phyloP scores from a whole-genome alignment of 1,284 basidiomycete genomes.

The Pholiota adiposa region DNA sequence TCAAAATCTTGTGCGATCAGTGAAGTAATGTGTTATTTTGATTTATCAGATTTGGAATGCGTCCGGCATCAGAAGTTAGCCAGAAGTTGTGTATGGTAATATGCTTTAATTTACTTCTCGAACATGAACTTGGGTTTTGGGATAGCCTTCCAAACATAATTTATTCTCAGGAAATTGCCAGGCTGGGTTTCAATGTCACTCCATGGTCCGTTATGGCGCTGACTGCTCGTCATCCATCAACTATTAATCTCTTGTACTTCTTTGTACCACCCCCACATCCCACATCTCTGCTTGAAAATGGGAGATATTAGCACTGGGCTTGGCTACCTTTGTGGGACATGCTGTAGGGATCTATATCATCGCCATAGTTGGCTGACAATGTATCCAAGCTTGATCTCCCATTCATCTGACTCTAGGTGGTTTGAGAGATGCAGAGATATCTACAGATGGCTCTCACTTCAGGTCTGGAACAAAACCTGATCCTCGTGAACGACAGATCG shows the following conservation, averaged over 20 bases:
- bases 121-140: background rate
- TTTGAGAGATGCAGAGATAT: conserved; percentile 8
- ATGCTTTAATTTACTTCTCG: background rate
- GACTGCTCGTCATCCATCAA: background rate
- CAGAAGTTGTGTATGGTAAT: no score
- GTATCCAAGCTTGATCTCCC: background rate
- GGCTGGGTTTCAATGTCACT: background rate
- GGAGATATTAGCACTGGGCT: conserved; percentile 15
- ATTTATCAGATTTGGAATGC: no score
- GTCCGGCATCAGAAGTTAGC: no score
- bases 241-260: background rate
- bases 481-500: conserved; percentile 24
- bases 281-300: conserved; percentile 2
- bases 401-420: conserved; percentile 19
- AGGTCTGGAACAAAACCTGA: conserved; percentile 14
- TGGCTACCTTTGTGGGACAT: conserved; percentile 16
- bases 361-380: background rate
- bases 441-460: conserved; percentile 17
- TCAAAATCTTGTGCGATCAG: no score
- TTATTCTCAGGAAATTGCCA: background rate
- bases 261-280: background rate
- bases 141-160: background rate
- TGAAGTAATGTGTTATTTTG: no score
- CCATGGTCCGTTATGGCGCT: background rate
- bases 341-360: conserved; percentile 8